A percentile compares a stretch with the other conserved stretches of the same genome.
Evolutionary conservation across 371 early-diverging fungal genomes (phyloP).

Genomic region (Saksenaea oblongispora): DNA sequence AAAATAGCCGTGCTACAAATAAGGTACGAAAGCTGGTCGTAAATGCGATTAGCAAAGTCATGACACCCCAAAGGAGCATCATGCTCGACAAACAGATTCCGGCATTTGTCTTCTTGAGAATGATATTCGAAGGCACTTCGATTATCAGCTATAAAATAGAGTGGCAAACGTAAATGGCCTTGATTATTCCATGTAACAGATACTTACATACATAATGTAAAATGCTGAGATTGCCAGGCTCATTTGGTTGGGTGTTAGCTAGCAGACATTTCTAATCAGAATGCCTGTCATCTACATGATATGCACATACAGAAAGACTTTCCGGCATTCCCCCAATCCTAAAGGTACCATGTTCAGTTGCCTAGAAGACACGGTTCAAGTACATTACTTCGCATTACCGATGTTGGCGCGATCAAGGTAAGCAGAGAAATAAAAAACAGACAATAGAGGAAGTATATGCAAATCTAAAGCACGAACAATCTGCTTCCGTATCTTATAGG

Average conservation of each 20-base stretch:
- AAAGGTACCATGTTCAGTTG: background rate
- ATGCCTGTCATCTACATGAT: background rate
- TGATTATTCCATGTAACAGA: background rate
- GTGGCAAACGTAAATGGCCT: background rate
- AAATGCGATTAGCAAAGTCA: slow-evolving; percentile 31
- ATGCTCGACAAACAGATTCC: slow-evolving; percentile 29
- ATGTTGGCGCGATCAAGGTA: slow-evolving; percentile 36
- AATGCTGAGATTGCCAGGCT: slow-evolving; percentile 32
- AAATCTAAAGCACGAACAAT: slow-evolving; percentile 25
- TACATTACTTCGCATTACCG: slow-evolving; percentile 37
- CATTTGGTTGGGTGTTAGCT: slow-evolving; percentile 27
- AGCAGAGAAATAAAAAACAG: slow-evolving; percentile 33
- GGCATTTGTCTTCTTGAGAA: slow-evolving; percentile 27
- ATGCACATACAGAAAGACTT: background rate
- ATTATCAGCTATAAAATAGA: slow-evolving; percentile 4
- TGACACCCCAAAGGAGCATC: slow-evolving; percentile 35
- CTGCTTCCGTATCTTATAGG: background rate
- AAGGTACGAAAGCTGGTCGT: slow-evolving; percentile 22
- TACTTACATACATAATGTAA: slow-evolving; percentile 31
- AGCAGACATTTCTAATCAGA: background rate
- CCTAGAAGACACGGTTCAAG: too few species aligned
- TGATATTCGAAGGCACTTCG: slow-evolving; percentile 35
- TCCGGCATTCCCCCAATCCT: background rate
- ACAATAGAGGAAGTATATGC: slow-evolving; percentile 31
- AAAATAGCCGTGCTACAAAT: slow-evolving; percentile 19